Percentiles rank a stretch among this genome's conserved stretches.
phyloP scores from a whole-genome alignment of 192 early-diverging fungal species.

The Backusella mclennaniae region DNA sequence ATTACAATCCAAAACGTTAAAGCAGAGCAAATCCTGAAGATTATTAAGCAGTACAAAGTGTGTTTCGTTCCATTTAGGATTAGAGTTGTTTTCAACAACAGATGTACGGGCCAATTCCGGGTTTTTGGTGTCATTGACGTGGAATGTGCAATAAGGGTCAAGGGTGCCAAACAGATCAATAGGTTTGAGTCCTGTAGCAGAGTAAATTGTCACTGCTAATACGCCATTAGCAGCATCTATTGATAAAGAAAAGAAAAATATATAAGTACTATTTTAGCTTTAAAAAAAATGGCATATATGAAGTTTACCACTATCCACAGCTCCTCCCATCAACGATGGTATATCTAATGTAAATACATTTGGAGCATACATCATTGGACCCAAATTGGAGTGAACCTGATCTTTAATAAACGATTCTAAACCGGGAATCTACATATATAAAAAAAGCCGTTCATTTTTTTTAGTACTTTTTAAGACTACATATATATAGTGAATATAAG shows the following conservation, averaged over 20 bases:
- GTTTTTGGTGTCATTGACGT: slow-evolving; percentile 60
- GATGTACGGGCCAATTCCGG: slow-evolving; percentile 62
- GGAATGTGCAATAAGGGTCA: slow-evolving; percentile 84
- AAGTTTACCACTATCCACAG: slow-evolving; percentile 44
- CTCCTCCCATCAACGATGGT: slow-evolving; percentile 71
- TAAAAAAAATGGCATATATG: background rate
- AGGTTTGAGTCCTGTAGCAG: slow-evolving; percentile 82
- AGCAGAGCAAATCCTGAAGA: slow-evolving; percentile 67
- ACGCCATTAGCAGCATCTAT: slow-evolving; percentile 81
- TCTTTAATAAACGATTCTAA: slow-evolving; percentile 74
- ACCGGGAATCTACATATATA: slow-evolving; percentile 65
- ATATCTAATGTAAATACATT: slow-evolving; percentile 79
- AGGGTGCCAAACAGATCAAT: slow-evolving; percentile 82
- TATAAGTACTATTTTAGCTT: background rate
- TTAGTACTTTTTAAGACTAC: background rate
- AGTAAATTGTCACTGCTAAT: slow-evolving; percentile 73
- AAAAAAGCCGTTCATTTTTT: background rate
- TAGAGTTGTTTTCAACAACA: slow-evolving; percentile 67
- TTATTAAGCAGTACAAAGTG: slow-evolving; percentile 73
- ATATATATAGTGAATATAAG: background rate
- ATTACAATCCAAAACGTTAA: slow-evolving; percentile 84
- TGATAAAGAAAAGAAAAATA: background rate
- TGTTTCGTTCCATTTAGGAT: slow-evolving; percentile 89
- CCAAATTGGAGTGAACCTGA: slow-evolving; percentile 65
- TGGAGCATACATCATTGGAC: slow-evolving; percentile 84